phyloP scores from a whole-genome alignment of 1,284 basidiomycete genomes.

The Microbotryum lychnidis-dioicae region DNA sequence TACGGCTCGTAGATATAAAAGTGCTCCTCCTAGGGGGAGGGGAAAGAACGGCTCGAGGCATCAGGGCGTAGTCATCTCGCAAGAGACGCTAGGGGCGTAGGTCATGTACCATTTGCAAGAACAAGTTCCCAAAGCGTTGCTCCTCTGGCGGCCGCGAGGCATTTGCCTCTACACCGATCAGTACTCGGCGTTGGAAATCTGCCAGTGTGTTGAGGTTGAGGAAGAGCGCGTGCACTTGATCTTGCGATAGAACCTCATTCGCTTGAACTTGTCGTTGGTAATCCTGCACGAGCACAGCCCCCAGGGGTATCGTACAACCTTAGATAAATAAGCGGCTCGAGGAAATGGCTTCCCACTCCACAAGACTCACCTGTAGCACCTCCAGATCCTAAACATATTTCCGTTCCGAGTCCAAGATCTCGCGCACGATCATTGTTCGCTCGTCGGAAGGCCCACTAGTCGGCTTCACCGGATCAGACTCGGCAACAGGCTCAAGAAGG shows the following conservation, averaged over 20 bases:
- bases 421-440: conserved; percentile 68
- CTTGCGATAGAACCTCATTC: conserved; percentile 77
- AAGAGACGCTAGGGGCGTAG: conserved; percentile 18
- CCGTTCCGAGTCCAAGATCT: conserved; percentile 87
- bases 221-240: conserved; percentile 91
- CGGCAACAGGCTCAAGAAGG: conserved; percentile 35
- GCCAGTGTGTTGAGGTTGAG: conserved; percentile 90
- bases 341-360: too few relatives aligned
- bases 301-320: conserved; percentile 8
- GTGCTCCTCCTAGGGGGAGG: conserved; percentile 66
- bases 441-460: conserved; percentile 45
- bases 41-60: not conserved
- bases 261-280: conserved; percentile 53
- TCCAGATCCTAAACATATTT: conserved; percentile 99
- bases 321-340: conserved; percentile 4
- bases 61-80: conserved; percentile 38
- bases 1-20: conserved; percentile 95
- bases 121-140: conserved; percentile 47
- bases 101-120: conserved; percentile 55
- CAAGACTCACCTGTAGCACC: conserved; percentile 70
- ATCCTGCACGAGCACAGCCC: conserved; percentile 34
- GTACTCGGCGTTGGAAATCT: conserved; percentile 93
- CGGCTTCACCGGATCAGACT: not conserved
- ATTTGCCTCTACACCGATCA: conserved; percentile 86
- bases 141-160: conserved; percentile 58